Percentiles rank a stretch among this genome's conserved stretches.
phyloP scores from a whole-genome alignment of 1,284 basidiomycete species.

The Schizophyllum commune region DNA sequence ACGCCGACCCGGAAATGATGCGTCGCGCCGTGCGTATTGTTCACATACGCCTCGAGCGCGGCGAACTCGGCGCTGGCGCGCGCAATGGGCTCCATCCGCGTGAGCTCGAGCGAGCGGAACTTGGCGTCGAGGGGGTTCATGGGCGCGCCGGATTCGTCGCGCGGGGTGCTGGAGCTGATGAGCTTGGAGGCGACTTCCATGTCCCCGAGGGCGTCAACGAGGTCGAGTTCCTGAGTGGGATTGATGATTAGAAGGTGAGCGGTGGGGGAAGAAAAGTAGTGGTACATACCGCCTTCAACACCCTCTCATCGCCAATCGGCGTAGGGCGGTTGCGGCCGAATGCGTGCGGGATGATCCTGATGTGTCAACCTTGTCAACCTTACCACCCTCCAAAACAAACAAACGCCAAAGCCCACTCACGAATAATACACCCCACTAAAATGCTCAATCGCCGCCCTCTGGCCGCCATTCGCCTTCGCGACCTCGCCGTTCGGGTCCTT shows the following conservation, averaged over 20 bases:
- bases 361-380: not conserved
- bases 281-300: slow-evolving; percentile 38
- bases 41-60: slow-evolving; percentile 40
- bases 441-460: slow-evolving; percentile 32
- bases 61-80: slow-evolving; percentile 38
- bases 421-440: slow-evolving; percentile 54
- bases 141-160: slow-evolving; percentile 36
- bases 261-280: slow-evolving; percentile 39
- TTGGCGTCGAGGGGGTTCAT: slow-evolving; percentile 16
- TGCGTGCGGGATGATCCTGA: slow-evolving; percentile 53
- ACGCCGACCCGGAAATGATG: slow-evolving; percentile 41
- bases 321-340: slow-evolving; percentile 47
- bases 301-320: slow-evolving; percentile 30
- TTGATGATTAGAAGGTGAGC: slow-evolving; percentile 22
- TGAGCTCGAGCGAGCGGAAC: slow-evolving; percentile 36
- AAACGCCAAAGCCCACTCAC: slow-evolving; percentile 24
- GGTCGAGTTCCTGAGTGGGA: slow-evolving; percentile 55
- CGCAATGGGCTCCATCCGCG: slow-evolving; percentile 44
- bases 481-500: slow-evolving; percentile 35
- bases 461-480: slow-evolving; percentile 29
- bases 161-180: slow-evolving; percentile 32
- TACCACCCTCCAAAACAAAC: not conserved
- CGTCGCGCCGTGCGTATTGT: slow-evolving; percentile 50
- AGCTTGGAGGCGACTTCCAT: slow-evolving; percentile 60
- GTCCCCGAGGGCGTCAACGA: slow-evolving; percentile 59